These are phyloP conservation scores for Lepidium aucheri DNA, from an alignment of 345 rosid genomes.

Conservation along the genomic window DNA sequence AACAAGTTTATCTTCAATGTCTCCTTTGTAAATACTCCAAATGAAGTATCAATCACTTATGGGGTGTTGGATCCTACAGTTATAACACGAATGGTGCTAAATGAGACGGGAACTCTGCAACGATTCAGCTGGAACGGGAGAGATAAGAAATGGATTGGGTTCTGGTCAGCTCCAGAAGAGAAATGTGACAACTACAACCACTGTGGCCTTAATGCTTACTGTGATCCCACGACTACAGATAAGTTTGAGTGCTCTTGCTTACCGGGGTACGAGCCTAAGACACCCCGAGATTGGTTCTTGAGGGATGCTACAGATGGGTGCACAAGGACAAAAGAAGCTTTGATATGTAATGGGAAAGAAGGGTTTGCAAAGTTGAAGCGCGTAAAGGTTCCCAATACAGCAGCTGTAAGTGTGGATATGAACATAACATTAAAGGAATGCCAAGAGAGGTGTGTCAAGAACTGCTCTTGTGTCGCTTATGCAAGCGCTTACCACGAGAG, in stretches of 20 bases:
- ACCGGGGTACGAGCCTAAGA: slow-evolving; percentile 59
- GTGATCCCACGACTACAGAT: slow-evolving; percentile 25
- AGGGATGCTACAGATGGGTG: slow-evolving; percentile 51
- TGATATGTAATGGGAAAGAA: slow-evolving; percentile 30
- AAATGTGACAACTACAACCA: slow-evolving; percentile 45
- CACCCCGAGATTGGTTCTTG: slow-evolving; percentile 36
- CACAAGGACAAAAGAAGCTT: slow-evolving; percentile 20
- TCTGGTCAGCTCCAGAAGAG: slow-evolving; percentile 44
- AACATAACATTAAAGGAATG: slow-evolving; percentile 35
- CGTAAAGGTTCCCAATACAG: slow-evolving; percentile 46
- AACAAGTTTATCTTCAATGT: slow-evolving; percentile 22
- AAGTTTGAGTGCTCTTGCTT: slow-evolving; percentile 45
- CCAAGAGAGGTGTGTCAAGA: slow-evolving; percentile 28
- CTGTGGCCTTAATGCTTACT: slow-evolving; percentile 49
- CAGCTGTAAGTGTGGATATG: slow-evolving; percentile 25
- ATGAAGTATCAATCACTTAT: slow-evolving; percentile 32
- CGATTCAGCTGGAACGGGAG: slow-evolving; percentile 40
- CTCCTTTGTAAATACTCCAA: slow-evolving; percentile 19
- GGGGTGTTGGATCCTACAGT: slow-evolving; percentile 22
- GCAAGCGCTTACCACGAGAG: slow-evolving; percentile 32
- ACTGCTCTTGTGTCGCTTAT: slow-evolving; percentile 55
- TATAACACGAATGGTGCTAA: slow-evolving; percentile 37
- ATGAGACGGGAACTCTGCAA: slow-evolving; percentile 40
- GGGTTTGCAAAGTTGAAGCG: slow-evolving; percentile 41
- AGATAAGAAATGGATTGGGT: slow-evolving; percentile 35